Evolutionary conservation across 2,329 filamentous ascomycete genomes (phyloP), one percentile per base, ranked within the genome.

Genomic region (Fusarium staphyleae): DNA sequence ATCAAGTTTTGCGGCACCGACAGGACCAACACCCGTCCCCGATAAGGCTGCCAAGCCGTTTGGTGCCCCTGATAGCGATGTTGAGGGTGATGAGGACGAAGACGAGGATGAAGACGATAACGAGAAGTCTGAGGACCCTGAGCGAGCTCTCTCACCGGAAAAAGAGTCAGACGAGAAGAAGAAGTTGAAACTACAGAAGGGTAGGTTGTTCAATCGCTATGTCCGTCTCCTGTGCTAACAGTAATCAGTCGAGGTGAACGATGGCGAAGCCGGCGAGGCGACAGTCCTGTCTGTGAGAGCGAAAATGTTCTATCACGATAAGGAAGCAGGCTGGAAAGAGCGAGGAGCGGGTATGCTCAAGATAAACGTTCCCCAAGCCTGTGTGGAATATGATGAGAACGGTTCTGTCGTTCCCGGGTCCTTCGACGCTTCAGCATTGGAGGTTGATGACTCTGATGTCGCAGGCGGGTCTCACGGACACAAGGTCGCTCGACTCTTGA

Each of bases 301-400:
- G 15, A 96, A 96, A 73, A 84, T 98, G 52, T 98, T 91, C 76
- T 83, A 88, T 52, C 89, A 95, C 66, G 86, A 89, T 60, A 85
- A 85, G 60, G 79, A 80, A 29, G 81, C 83, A 48, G 87, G 86
- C 39, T 98, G 93, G 93, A 93, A 93, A 72, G 93, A 98, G 75
- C 87, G 93, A 45, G 93, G 93, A 11, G 82, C 87, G 4, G 93
- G 93, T 36, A 88, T 88, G 65, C 80, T 96, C 63, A 95, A 95
- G 75, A 82, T 96, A 70, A 96, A 97, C 67, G 87, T 88, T 12
- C 84, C 84, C 3, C 80, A 83, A 60, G 73, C 75, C 24, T 84
- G 80, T 52, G 77, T 84, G 5, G 78, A 82, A 18, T 80, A 83
- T 33, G 80, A 87, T 52, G 79, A 85, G 11, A 74, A 74, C 14